Evolutionary conservation across 352 stramenopile genomes (phyloP).

Genomic region (Sclerospora graminicola): DNA sequence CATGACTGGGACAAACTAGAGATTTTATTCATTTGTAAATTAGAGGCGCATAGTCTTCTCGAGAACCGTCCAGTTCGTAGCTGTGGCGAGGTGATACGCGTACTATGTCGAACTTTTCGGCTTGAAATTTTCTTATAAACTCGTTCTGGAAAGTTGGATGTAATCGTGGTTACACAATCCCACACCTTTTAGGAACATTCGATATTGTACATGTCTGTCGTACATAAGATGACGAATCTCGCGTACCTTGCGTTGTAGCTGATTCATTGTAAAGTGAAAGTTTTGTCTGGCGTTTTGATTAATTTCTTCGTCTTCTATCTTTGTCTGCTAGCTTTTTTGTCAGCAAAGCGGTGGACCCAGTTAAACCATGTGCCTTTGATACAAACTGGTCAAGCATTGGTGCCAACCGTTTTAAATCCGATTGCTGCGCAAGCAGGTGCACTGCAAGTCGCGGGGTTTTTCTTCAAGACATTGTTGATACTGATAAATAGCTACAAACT

Average conservation of each 20-base stretch:
- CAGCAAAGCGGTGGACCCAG: constrained; percentile 1
- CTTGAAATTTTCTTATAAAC: constrained; percentile 48
- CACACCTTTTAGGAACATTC: constrained; percentile 80
- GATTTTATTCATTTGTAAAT: constrained; percentile 50
- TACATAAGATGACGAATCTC: constrained; percentile 81
- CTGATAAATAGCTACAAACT: constrained; percentile 28
- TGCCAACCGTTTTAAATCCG: constrained; percentile 25
- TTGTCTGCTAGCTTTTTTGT: constrained; percentile 1
- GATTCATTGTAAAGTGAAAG: constrained; percentile 75
- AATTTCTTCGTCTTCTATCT: constrained; percentile 41
- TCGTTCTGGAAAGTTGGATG: constrained; percentile 66
- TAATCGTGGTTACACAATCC: constrained; percentile 70
- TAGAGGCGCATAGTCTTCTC: constrained; percentile 59
- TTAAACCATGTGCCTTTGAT: constrained; percentile 16
- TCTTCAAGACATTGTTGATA: constrained; percentile 20
- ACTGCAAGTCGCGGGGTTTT: constrained; percentile 32
- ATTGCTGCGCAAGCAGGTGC: constrained; percentile 25
- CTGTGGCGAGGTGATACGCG: constrained; percentile 79
- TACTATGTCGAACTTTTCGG: constrained; percentile 75
- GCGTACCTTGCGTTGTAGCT: constrained; percentile 58
- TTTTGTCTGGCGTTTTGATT: constrained; percentile 40
- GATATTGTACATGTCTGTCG: constrained; percentile 72
- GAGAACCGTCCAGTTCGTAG: constrained; percentile 70
- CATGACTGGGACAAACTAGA: constrained; percentile 30
- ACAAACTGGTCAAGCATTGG: too few relatives aligned